phyloP scores from a whole-genome alignment of 768 basidiomycete species.

The Sporobolomyces phaffii region DNA sequence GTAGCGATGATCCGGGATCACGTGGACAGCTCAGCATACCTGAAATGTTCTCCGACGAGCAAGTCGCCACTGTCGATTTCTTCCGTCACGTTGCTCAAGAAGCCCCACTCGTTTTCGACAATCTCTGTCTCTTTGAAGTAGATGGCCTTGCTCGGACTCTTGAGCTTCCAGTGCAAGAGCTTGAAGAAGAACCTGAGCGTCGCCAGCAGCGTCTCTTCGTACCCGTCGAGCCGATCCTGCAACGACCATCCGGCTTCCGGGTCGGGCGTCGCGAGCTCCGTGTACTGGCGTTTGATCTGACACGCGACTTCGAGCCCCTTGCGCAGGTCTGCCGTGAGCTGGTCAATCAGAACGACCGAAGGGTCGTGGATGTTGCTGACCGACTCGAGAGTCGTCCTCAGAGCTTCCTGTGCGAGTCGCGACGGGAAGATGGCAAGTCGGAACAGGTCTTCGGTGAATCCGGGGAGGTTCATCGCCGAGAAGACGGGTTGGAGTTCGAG shows the following conservation, averaged over 20 bases:
- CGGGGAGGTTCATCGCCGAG: constrained; percentile 81
- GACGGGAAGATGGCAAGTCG: constrained; percentile 95
- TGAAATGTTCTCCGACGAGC: constrained; percentile 89
- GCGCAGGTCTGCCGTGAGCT: constrained; percentile 87
- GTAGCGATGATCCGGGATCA: too few species aligned
- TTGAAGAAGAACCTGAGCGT: constrained; percentile 84
- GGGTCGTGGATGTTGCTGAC: constrained; percentile 70
- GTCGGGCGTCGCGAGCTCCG: constrained; percentile 82
- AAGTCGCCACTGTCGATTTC: constrained; percentile 79
- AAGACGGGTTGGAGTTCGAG: constrained; percentile 70
- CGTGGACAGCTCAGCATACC: constrained; percentile 57
- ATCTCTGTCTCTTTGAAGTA: constrained; percentile 98
- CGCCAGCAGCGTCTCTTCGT: constrained; percentile 80
- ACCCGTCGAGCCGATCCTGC: constrained; percentile 79
- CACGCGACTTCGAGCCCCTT: constrained; percentile 85
- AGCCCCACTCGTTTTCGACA: constrained; percentile 93
- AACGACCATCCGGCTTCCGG: constrained; percentile 80
- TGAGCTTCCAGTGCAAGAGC: constrained; percentile 90
- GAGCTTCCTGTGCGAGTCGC: constrained; percentile 80
- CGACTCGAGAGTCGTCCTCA: constrained; percentile 74
- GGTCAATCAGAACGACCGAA: constrained; percentile 82
- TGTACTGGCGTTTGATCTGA: constrained; percentile 89
- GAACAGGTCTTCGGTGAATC: constrained; percentile 79
- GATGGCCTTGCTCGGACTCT: constrained; percentile 81
- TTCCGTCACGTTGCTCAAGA: constrained; percentile 84